Conservation (phyloP, 2,329 filamentous ascomycete genomes). For the Aspergillus pseudoterreus region DNA sequence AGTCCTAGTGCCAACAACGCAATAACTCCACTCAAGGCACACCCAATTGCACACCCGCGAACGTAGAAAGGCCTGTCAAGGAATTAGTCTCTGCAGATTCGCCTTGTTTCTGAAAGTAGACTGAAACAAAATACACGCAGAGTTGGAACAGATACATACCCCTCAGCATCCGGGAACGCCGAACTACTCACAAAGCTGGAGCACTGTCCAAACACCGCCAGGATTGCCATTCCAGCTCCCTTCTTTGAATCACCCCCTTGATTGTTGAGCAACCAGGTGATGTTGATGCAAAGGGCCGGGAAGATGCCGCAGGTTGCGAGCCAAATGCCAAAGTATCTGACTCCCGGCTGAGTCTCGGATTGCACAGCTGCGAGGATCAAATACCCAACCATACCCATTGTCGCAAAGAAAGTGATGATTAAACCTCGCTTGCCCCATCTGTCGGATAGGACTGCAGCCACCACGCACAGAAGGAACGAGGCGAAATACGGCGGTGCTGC, state of each 20-base stretch:
- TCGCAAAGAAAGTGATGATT: slow-evolving; percentile 26
- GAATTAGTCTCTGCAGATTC: too few relatives aligned
- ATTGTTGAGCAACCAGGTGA: slow-evolving; percentile 26
- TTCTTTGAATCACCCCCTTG: slow-evolving; percentile 23
- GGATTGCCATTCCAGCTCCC: slow-evolving; percentile 21
- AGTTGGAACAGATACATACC: not conserved
- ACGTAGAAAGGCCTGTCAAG: slow-evolving; percentile 15
- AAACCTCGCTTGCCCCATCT: slow-evolving; percentile 33
- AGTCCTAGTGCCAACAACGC: slow-evolving; percentile 18
- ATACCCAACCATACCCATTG: slow-evolving; percentile 32
- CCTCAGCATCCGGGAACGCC: slow-evolving; percentile 20
- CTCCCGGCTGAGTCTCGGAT: slow-evolving; percentile 21
- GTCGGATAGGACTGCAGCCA: slow-evolving; percentile 33
- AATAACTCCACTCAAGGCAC: slow-evolving; percentile 20
- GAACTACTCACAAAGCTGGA: slow-evolving; percentile 22
- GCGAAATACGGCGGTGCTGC: slow-evolving; percentile 41
- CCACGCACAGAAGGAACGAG: slow-evolving; percentile 33
- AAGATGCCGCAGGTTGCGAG: slow-evolving; percentile 30
- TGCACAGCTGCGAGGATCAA: slow-evolving; percentile 26
- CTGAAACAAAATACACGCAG: not conserved
- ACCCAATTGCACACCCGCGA: slow-evolving; percentile 19
- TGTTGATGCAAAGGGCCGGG: slow-evolving; percentile 20
- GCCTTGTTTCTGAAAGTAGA: too few relatives aligned
- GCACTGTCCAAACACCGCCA: slow-evolving; percentile 22
- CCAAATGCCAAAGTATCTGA: slow-evolving; percentile 37